A percentile compares a stretch with the other conserved stretches of the same genome.
phyloP scores from a whole-genome alignment of 257 asterid genomes.

The Rubia yunnanensis region DNA sequence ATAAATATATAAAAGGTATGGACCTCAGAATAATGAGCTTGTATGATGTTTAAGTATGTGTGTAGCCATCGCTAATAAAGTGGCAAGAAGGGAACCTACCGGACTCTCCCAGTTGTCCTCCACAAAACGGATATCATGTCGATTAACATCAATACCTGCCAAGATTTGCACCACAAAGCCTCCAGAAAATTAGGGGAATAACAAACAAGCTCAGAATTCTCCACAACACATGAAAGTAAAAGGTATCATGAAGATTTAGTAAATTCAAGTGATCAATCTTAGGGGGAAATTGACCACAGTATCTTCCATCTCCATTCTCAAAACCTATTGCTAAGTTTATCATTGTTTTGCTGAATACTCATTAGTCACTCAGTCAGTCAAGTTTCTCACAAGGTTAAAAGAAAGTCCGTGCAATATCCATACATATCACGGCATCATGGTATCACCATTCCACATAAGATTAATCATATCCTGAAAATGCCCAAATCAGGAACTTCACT shows the following conservation, averaged over 20 bases:
- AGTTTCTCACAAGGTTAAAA: background rate
- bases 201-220: background rate
- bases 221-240: background rate
- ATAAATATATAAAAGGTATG: background rate
- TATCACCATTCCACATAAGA: background rate
- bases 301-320: background rate
- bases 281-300: background rate
- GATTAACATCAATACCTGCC: conserved; percentile 83
- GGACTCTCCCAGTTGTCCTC: conserved; percentile 99
- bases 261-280: background rate
- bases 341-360: background rate
- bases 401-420: background rate
- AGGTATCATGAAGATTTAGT: background rate
- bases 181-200: background rate
- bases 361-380: background rate
- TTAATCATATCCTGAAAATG: background rate
- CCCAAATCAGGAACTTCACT: background rate
- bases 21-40: background rate
- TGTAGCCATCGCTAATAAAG: conserved; percentile 6
- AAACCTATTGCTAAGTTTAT: background rate
- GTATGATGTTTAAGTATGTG: background rate
- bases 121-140: conserved; percentile 97
- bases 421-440: background rate
- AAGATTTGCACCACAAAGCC: conserved; percentile 14
- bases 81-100: conserved; percentile 43